These are phyloP conservation scores for Diaporthe helianthi DNA, from an alignment of 2,329 filamentous ascomycete genomes.

Conservation along the genomic window DNA sequence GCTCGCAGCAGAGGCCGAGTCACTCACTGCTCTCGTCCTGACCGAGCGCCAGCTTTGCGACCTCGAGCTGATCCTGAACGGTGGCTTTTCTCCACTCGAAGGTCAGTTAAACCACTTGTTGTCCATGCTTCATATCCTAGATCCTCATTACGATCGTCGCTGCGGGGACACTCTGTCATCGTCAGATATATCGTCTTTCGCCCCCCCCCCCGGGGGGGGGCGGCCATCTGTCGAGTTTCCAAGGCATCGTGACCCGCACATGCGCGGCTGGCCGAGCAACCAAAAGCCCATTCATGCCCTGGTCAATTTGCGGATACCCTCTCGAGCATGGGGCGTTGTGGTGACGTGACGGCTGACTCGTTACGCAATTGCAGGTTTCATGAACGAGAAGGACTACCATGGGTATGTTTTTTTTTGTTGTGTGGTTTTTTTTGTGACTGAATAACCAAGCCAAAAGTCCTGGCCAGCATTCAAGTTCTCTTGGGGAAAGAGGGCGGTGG, in stretches of 20 bases:
- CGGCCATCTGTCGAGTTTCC: conserved; percentile 11
- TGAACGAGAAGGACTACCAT: conserved; percentile 97
- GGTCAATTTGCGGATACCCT: conserved; percentile 17
- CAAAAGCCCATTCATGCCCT: conserved; percentile 18
- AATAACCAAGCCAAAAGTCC: not conserved
- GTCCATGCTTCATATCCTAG: not conserved
- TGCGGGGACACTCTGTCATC: not conserved
- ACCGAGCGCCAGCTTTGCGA: conserved; percentile 97
- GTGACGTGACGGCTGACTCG: conserved; percentile 31
- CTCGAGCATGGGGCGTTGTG: conserved; percentile 17
- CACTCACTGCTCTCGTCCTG: conserved; percentile 81
- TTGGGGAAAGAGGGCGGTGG: not conserved
- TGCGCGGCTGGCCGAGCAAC: conserved; percentile 16
- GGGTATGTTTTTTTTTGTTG: conserved; percentile 66
- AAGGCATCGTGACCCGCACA: conserved; percentile 29
- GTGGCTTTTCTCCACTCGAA: conserved; percentile 97
- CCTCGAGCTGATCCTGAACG: conserved; percentile 95
- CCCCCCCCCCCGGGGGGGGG: conserved; percentile 30
- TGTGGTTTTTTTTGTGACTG: conserved; percentile 36
- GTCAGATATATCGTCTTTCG: not conserved
- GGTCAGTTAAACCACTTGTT: conserved; percentile 63
- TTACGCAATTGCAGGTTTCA: conserved; percentile 71
- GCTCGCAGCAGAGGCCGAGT: conserved; percentile 85
- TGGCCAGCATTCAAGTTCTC: not conserved
- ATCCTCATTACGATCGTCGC: not conserved